A percentile compares a stretch with the other conserved stretches of the same genome.
These are phyloP conservation scores for Senna tora DNA, from an alignment of 306 rosid species.

Conservation along the genomic window DNA sequence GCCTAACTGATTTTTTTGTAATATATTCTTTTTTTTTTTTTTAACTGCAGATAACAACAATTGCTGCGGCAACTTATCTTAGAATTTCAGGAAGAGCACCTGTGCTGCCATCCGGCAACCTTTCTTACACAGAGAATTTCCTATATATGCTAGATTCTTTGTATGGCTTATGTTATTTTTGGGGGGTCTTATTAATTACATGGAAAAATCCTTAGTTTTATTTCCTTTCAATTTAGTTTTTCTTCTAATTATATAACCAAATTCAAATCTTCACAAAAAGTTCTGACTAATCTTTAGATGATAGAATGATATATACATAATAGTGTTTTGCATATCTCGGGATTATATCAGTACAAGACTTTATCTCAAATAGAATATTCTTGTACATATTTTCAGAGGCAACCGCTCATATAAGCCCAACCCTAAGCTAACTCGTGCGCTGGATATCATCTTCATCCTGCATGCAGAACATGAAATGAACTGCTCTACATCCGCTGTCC, in stretches of 20 bases:
- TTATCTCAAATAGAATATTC: constrained; percentile 14
- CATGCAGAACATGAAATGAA: constrained; percentile 98
- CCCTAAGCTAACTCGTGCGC: constrained; percentile 70
- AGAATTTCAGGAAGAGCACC: constrained; percentile 89
- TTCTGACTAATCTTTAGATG: constrained; percentile 10
- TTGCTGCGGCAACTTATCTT: constrained; percentile 86
- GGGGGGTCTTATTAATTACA: neutral
- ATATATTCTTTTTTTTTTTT: constrained; percentile 3
- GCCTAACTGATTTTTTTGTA: constrained; percentile 6
- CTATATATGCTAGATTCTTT: constrained; percentile 92
- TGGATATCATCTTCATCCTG: constrained; percentile 82
- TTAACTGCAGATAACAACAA: constrained; percentile 73
- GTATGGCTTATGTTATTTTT: constrained; percentile 50
- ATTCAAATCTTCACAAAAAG: neutral
- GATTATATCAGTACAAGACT: neutral
- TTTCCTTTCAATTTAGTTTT: neutral
- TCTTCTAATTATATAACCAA: neutral
- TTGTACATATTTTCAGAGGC: constrained; percentile 57
- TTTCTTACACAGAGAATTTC: constrained; percentile 87
- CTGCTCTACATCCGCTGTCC: constrained; percentile 88
- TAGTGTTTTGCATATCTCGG: neutral
- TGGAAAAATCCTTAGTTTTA: neutral
- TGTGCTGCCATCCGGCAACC: constrained; percentile 83
- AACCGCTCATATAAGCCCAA: constrained; percentile 82
- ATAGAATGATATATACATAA: constrained; percentile 8